phyloP scores from a whole-genome alignment of 306 rosid genomes.

The Crataegus laevigata region DNA sequence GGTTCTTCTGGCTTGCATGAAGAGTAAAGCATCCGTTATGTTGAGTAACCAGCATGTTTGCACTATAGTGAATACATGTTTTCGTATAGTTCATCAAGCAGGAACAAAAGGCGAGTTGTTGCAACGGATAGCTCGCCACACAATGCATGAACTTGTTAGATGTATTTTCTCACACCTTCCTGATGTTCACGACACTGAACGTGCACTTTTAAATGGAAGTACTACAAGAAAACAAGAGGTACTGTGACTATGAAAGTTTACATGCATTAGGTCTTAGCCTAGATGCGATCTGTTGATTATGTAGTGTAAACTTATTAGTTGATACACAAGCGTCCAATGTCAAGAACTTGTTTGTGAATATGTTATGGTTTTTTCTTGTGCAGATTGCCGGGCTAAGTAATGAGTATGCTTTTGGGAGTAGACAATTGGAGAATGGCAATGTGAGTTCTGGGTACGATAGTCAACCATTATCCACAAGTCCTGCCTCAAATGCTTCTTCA shows the following conservation, averaged over 20 bases:
- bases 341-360: slow-evolving; percentile 3
- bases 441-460: slow-evolving; percentile 56
- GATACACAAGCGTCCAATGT: neutral
- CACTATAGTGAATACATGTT: slow-evolving; percentile 92
- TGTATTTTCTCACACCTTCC: slow-evolving; percentile 93
- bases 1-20: slow-evolving; percentile 94
- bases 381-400: slow-evolving; percentile 56
- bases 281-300: slow-evolving; percentile 6
- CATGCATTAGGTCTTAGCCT: neutral
- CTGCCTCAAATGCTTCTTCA: slow-evolving; percentile 38
- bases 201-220: slow-evolving; percentile 58
- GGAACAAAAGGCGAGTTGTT: slow-evolving; percentile 81
- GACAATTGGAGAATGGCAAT: slow-evolving; percentile 76
- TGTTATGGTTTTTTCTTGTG: slow-evolving; percentile 22
- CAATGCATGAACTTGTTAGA: slow-evolving; percentile 86
- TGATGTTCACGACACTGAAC: slow-evolving; percentile 66
- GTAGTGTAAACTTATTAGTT: neutral
- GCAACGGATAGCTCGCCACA: slow-evolving; percentile 88
- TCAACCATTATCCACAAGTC: slow-evolving; percentile 44
- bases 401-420: slow-evolving; percentile 60
- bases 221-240: slow-evolving; percentile 52
- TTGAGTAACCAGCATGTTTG: slow-evolving; percentile 97
- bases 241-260: neutral
- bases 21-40: slow-evolving; percentile 85
- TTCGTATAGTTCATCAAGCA: slow-evolving; percentile 95